phyloP scores from a whole-genome alignment of 1,139 yeast species.

The Trichomonascaceae sp. region DNA sequence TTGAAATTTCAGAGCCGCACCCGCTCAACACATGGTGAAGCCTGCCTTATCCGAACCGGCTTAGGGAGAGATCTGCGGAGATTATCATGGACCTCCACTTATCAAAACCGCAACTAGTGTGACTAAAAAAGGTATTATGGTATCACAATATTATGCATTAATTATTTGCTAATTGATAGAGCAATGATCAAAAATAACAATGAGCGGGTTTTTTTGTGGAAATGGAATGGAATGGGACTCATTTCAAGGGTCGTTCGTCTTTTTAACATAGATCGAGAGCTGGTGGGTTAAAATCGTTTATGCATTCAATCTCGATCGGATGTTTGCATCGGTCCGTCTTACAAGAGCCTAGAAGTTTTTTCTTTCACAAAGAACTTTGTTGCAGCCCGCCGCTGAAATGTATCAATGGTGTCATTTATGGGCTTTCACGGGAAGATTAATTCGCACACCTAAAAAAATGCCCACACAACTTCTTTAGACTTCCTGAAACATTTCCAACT shows the following conservation, averaged over 20 bases:
- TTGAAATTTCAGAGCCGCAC: background rate
- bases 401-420: too few relatives aligned
- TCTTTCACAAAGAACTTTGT: background rate
- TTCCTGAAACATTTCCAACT: background rate
- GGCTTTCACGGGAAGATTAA: too few relatives aligned
- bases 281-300: background rate
- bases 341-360: background rate
- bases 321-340: background rate
- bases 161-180: background rate
- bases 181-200: background rate
- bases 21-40: background rate
- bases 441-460: too few relatives aligned
- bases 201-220: background rate
- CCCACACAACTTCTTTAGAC: background rate
- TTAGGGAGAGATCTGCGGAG: background rate
- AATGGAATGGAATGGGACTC: background rate
- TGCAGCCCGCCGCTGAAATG: background rate
- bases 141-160: background rate
- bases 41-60: background rate
- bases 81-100: background rate
- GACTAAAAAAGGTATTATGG: background rate
- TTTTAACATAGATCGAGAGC: background rate
- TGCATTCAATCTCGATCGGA: background rate
- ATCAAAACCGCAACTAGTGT: background rate
- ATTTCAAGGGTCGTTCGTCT: background rate